These are phyloP conservation scores for Wickerhamiella musiphila DNA, from an alignment of 805 yeast genomes.

Conservation along the genomic window DNA sequence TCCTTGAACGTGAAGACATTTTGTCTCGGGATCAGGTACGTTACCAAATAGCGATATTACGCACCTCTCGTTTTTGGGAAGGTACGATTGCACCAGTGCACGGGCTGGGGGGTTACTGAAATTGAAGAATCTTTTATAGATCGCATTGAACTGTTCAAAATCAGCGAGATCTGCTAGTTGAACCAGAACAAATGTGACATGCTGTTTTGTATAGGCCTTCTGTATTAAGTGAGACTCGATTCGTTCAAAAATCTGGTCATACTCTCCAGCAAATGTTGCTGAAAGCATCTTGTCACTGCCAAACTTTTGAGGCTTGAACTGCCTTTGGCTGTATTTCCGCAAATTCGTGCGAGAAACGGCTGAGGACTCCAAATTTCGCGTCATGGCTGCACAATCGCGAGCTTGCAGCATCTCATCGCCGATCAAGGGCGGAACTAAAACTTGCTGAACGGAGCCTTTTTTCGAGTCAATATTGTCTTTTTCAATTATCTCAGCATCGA, in stretches of 20 bases:
- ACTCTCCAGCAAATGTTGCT: too few relatives aligned
- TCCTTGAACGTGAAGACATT: slow-evolving; percentile 79
- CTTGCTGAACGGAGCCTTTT: too few relatives aligned
- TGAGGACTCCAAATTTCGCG: neutral
- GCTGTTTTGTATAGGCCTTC: slow-evolving; percentile 1
- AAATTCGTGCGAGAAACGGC: too few relatives aligned
- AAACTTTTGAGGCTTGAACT: slow-evolving; percentile 3
- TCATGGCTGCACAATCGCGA: neutral
- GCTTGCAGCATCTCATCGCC: slow-evolving; percentile 20
- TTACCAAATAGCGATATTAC: slow-evolving; percentile 44
- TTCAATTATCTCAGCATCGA: slow-evolving; percentile 27
- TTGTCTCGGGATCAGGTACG: slow-evolving; percentile 6
- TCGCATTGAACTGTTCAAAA: slow-evolving; percentile 42
- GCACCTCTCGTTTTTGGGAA: slow-evolving; percentile 22
- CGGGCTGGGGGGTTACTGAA: slow-evolving; percentile 73
- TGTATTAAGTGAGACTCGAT: too few relatives aligned
- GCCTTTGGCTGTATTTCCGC: too few relatives aligned
- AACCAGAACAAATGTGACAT: slow-evolving; percentile 7
- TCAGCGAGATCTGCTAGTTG: slow-evolving; percentile 45
- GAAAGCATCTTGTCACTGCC: neutral
- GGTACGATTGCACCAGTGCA: slow-evolving; percentile 53
- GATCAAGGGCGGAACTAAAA: slow-evolving; percentile 16
- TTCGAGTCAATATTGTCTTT: slow-evolving; percentile 13
- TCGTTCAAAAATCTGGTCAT: too few relatives aligned
- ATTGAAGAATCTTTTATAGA: slow-evolving; percentile 40